These are phyloP conservation scores for Starmerella riodocensis DNA, from an alignment of 805 yeast genomes.

Conservation along the genomic window DNA sequence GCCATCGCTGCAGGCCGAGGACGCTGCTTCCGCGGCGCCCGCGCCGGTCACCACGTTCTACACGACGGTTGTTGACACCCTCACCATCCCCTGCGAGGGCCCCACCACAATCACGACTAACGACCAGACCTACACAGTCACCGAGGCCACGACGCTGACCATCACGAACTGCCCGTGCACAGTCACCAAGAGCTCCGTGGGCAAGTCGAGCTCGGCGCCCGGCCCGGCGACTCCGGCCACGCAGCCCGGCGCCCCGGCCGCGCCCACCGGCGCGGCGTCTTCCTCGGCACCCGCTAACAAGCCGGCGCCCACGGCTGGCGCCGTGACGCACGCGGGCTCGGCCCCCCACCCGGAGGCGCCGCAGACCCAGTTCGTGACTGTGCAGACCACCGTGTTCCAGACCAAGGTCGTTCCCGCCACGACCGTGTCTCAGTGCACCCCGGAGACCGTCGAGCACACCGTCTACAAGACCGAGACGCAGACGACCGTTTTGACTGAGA, in stretches of 20 bases:
- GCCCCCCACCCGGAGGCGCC: no score
- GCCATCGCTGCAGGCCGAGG: neutral
- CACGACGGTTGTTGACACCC: constrained; percentile 25
- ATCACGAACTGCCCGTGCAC: constrained; percentile 83
- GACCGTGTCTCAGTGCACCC: constrained; percentile 3
- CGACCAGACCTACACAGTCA: constrained; percentile 31
- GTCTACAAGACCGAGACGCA: constrained; percentile 2
- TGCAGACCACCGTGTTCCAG: constrained; percentile 61
- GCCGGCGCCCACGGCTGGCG: constrained; percentile 1
- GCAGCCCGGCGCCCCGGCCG: constrained; percentile 10
- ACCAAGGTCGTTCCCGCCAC: constrained; percentile 29
- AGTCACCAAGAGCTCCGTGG: no score
- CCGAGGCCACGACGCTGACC: constrained; percentile 69
- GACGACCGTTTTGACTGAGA: no score
- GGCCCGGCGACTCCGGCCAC: no score
- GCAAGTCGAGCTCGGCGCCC: no score
- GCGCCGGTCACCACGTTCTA: constrained; percentile 1
- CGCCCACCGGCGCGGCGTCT: constrained; percentile 13
- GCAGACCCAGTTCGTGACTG: constrained; percentile 61
- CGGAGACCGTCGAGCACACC: constrained; percentile 5
- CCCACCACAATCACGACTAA: constrained; percentile 45
- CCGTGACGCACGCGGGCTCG: no score
- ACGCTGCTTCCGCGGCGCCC: neutral
- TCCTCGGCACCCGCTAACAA: neutral
- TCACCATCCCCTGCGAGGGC: constrained; percentile 67